Percentiles rank a stretch among this genome's conserved stretches.
Evolutionary conservation across 352 stramenopile species (phyloP).

Genomic region (Phytopythium kandeliae): DNA sequence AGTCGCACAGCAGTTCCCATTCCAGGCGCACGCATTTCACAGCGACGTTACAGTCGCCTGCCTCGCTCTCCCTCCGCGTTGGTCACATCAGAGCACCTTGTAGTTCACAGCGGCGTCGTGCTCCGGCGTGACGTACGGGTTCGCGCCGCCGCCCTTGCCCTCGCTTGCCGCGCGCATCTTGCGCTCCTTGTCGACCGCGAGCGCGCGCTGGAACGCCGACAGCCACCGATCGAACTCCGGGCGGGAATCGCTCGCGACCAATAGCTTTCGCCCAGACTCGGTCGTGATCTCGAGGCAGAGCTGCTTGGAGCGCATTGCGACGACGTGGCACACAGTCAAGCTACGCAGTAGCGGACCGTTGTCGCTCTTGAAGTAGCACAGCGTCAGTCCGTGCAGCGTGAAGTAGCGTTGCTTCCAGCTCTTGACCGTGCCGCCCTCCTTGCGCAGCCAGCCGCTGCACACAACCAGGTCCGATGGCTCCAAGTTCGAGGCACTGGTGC

Average conservation of each 20-base stretch:
- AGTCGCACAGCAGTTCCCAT: no score
- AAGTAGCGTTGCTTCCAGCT: conserved; percentile 85
- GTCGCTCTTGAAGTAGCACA: conserved; percentile 85
- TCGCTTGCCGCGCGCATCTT: conserved; percentile 16
- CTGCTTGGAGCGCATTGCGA: conserved; percentile 54
- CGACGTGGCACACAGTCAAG: conserved; percentile 65
- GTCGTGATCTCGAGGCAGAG: conserved; percentile 77
- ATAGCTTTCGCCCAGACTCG: conserved; percentile 62
- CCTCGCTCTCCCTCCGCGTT: no score
- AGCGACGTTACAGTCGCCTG: no score
- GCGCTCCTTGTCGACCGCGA: conserved; percentile 35
- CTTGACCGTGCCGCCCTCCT: conserved; percentile 79
- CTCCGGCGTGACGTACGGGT: background rate
- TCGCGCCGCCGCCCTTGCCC: background rate
- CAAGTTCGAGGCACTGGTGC: background rate
- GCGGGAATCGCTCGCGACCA: conserved; percentile 66
- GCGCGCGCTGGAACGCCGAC: conserved; percentile 45
- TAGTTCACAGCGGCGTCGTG: conserved; percentile 8
- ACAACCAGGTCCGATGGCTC: conserved; percentile 37
- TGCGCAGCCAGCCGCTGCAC: conserved; percentile 74
- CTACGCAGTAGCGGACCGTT: conserved; percentile 59
- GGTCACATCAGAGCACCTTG: conserved; percentile 29
- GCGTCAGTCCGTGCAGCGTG: conserved; percentile 60
- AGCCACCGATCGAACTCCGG: conserved; percentile 67
- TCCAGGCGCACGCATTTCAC: no score